These are phyloP conservation scores for Schwanniomyces sp. DNA, from an alignment of 805 yeast species.

Conservation along the genomic window DNA sequence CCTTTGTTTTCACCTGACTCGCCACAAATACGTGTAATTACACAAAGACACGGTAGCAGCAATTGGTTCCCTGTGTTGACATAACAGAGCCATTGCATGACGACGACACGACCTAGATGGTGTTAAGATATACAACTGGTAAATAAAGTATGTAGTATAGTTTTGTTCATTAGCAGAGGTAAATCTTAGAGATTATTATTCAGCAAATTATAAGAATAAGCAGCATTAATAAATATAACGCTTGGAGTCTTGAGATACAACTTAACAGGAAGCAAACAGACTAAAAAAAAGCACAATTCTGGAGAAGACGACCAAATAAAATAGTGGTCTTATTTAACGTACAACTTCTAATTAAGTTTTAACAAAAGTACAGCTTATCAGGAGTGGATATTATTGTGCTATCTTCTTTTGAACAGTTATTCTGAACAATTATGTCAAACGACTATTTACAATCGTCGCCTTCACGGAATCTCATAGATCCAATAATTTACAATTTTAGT, in stretches of 20 bases:
- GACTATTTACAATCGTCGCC: slow-evolving; percentile 37
- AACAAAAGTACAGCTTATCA: neutral
- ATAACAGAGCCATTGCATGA: neutral
- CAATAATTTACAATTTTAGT: slow-evolving; percentile 24
- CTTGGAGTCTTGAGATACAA: no score
- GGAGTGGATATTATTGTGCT: neutral
- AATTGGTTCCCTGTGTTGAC: neutral
- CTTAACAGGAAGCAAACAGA: no score
- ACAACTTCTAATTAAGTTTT: neutral
- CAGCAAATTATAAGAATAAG: no score
- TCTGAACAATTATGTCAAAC: slow-evolving; percentile 21
- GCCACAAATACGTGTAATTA: neutral
- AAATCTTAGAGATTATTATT: neutral
- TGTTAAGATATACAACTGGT: neutral
- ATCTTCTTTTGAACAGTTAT: neutral
- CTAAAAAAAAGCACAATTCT: neutral
- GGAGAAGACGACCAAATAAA: neutral
- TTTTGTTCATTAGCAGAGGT: neutral
- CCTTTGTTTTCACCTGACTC: no score
- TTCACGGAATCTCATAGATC: slow-evolving; percentile 31
- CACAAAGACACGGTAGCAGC: slow-evolving; percentile 3
- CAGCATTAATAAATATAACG: no score
- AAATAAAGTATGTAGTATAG: neutral
- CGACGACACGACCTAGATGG: neutral
- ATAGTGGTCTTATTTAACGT: neutral